Evolutionary conservation across 768 basidiomycete species (phyloP), one percentile per base, ranked within the genome.

Genomic region (Lentinula edodes): DNA sequence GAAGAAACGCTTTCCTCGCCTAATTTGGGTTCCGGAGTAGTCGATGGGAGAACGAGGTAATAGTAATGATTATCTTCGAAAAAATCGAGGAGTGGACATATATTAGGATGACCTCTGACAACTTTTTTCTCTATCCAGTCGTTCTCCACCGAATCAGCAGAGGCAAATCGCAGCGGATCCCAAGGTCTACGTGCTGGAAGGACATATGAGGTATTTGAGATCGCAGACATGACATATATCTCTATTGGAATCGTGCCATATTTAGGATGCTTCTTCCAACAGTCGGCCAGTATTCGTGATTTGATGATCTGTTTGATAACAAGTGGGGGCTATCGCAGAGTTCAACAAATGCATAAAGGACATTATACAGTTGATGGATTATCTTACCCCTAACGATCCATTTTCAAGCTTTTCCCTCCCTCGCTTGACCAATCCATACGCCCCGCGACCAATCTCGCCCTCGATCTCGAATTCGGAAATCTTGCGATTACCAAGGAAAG

Each of bases 231-330:
- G 70, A 94, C 91, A 71, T 90, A 91, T 28, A 96, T 96, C 76
- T 99, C 97, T 77, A 98, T 96, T 15, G 97, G 96, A 68, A 98
- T 97, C 7, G 97, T 97, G 61, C 96, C 96, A 72, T 91, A 84
- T 64, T 89, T 85, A 46, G 91, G 90, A 72, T 99, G 96, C 69
- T 91, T 92, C 78, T 98, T 98, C 97, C 97, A 99, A 74, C 96
- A 98, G 76, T 99, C 96, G 35, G 96, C 96, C 57, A 99, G 83
- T 62, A 99, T 99, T 56, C 97, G 91, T 52, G 93, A 95, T 74
- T 98, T 98, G 79, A 98, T 95, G 69, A 98, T 89, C 74, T 97
- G 95, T 71, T 99, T 99, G 75, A 99, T 94, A 67, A 99, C 89
- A 62, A 97, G 76, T 41, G 90, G 87, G 3, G 94, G 89, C 93